Base-by-base conservation (phyloP, 495 filamentous ascomycete species). In the Hypoxylon cercidicola region DNA sequence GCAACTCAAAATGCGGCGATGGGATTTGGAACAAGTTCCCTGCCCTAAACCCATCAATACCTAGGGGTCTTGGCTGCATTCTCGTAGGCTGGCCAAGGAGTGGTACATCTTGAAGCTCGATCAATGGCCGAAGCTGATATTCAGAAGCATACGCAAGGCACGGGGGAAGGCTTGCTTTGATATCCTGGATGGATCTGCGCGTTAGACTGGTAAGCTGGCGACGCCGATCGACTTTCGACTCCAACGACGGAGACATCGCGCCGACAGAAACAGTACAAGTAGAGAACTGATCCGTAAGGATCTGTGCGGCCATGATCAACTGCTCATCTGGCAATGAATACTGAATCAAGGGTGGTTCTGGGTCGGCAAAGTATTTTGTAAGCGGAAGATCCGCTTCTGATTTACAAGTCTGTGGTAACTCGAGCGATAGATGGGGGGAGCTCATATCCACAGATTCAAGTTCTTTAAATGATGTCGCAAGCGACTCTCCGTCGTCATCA, bases 1-100 rank as follows among this genome's bases (percentile, higher is more conserved):
- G 89, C 15, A 97, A 76, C 43, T 92, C 90, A 21, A 97, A 71
- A 71, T 93, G 89, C 2, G 92, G 92, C 3, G 85, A 80, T 8
- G 81, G 77, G 8, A 86, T 77, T 43, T 74, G 71, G 48, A 81
- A 84, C n/a, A 84, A 71, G 58, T 77, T 74, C 63, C 60, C 78
- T 28, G 70, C 75, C 19, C 67, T 74, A 46, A 74, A 69, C 28
- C 70, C 69, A 13, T 79, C 79, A 20, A 69, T 70, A 4, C 70
- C 74, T 3, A 68, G 54, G 0, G 79, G 80, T 32, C 80, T 74
- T 39, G 79, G 75, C 43, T 80, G 79, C 37, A 82, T 64, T n/a
- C 82, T 74, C 16, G 72, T 76, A 23, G 77, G 75, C 48, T 79
- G 82, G 7, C 72, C 74, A 1, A 78, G 55, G 15, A 81, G 68